Conservation (phyloP, 805 yeast genomes). For the Zygoascus bituminiphila region DNA sequence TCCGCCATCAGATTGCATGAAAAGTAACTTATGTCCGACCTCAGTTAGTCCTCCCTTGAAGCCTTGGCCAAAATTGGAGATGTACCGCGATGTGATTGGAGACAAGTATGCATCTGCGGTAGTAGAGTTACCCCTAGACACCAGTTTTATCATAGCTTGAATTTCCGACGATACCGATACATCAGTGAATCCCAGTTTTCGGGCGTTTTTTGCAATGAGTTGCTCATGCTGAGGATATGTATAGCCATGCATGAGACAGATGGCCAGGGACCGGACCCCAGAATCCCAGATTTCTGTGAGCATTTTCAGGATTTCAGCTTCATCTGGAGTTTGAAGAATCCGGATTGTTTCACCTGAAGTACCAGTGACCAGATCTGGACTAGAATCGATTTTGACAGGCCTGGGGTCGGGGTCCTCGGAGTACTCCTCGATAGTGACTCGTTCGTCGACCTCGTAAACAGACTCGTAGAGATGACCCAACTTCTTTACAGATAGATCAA, state of each 20-base stretch:
- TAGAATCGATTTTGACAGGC: conserved; percentile 20
- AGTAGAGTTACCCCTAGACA: conserved; percentile 68
- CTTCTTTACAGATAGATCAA: conserved; percentile 68
- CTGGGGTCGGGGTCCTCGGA: conserved; percentile 56
- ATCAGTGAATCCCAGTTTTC: conserved; percentile 56
- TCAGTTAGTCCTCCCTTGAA: conserved; percentile 43
- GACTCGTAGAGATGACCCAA: conserved; percentile 63
- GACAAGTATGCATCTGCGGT: conserved; percentile 78
- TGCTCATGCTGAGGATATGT: conserved; percentile 65
- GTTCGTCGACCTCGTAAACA: conserved; percentile 81
- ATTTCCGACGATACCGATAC: conserved; percentile 60
- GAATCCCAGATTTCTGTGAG: conserved; percentile 40
- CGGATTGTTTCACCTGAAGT: conserved; percentile 61
- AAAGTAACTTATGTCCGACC: conserved; percentile 32
- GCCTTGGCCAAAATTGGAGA: conserved; percentile 54
- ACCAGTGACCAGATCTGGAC: conserved; percentile 41
- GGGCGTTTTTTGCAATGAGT: conserved; percentile 50
- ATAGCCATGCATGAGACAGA: conserved; percentile 65
- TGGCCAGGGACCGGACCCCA: conserved; percentile 64
- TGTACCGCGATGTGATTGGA: conserved; percentile 63
- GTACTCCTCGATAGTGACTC: conserved; percentile 77
- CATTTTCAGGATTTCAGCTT: conserved; percentile 33
- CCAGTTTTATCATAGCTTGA: conserved; percentile 71
- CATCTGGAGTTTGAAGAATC: conserved; percentile 45
- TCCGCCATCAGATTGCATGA: conserved; percentile 98